Conservation (phyloP, 805 yeast species). For the Cyberlindnera americana region DNA sequence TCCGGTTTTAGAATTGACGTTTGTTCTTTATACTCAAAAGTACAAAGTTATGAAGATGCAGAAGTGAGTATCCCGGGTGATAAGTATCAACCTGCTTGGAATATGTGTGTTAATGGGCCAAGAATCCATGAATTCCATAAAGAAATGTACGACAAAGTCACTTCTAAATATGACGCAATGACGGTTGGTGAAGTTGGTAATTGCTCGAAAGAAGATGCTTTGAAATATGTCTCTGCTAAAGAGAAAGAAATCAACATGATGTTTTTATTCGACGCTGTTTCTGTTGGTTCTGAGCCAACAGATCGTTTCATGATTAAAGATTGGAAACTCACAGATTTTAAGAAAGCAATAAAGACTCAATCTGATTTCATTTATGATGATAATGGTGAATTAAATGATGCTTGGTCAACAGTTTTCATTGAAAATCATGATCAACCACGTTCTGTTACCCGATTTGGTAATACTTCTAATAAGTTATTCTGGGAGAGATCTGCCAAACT, state of each 20-base stretch:
- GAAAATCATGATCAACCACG: constrained; percentile 60
- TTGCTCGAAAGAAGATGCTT: constrained; percentile 38
- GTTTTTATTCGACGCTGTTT: constrained; percentile 33
- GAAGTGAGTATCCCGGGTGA: constrained; percentile 40
- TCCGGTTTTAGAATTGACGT: constrained; percentile 60
- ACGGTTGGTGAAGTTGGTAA: constrained; percentile 56
- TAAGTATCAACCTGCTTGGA: constrained; percentile 38
- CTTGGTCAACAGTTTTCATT: constrained; percentile 53
- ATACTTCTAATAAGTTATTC: constrained; percentile 32
- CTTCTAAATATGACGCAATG: constrained; percentile 46
- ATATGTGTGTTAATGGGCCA: constrained; percentile 43
- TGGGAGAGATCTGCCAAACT: constrained; percentile 43
- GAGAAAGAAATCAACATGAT: constrained; percentile 39
- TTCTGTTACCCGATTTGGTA: constrained; percentile 48
- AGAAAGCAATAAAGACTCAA: constrained; percentile 36
- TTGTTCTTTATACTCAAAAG: constrained; percentile 50
- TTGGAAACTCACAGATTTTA: constrained; percentile 37
- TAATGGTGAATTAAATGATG: constrained; percentile 37
- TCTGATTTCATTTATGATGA: constrained; percentile 38
- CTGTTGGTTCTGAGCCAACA: constrained; percentile 35
- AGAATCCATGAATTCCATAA: constrained; percentile 55
- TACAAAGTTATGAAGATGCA: constrained; percentile 42
- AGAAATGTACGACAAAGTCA: constrained; percentile 43
- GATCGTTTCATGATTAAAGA: constrained; percentile 35
- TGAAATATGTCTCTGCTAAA: constrained; percentile 38